Conservation (phyloP, 306 rosid genomes). For the Macrotyloma uniflorum region DNA sequence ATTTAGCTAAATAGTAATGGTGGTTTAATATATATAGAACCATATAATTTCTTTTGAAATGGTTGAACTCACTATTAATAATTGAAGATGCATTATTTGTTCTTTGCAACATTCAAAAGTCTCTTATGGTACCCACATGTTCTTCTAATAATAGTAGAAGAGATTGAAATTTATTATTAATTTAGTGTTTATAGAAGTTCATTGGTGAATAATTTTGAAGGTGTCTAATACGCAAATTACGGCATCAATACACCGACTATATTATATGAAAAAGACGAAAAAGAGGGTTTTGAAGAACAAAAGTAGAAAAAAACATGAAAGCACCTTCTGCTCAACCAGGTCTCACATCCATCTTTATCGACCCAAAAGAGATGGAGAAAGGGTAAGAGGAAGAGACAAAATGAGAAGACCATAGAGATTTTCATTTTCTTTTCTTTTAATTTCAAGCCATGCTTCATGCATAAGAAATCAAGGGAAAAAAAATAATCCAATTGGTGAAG, state of each 20-base stretch:
- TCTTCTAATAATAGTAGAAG: not conserved
- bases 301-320: constrained; percentile 19
- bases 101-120: constrained; percentile 13
- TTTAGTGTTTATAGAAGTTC: not conserved
- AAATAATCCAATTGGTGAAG: not conserved
- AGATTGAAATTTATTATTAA: not conserved
- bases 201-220: constrained; percentile 12
- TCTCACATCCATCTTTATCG: constrained; percentile 23
- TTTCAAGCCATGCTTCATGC: constrained; percentile 31
- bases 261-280: not conserved
- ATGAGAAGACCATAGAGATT: no score
- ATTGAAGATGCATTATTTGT: not conserved
- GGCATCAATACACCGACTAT: not conserved
- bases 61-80: not conserved
- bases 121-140: constrained; percentile 12
- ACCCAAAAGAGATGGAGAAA: no score
- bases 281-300: not conserved
- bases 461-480: not conserved
- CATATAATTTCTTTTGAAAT: no score
- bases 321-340: not conserved
- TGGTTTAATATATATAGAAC: no score
- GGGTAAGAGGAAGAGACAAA: not conserved
- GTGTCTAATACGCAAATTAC: constrained; percentile 32
- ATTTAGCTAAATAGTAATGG: no score
- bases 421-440: not conserved